A percentile compares a stretch with the other conserved stretches of the same genome.
Evolutionary conservation across 2,329 filamentous ascomycete species (phyloP).

Genomic region (Neurospora sp.): DNA sequence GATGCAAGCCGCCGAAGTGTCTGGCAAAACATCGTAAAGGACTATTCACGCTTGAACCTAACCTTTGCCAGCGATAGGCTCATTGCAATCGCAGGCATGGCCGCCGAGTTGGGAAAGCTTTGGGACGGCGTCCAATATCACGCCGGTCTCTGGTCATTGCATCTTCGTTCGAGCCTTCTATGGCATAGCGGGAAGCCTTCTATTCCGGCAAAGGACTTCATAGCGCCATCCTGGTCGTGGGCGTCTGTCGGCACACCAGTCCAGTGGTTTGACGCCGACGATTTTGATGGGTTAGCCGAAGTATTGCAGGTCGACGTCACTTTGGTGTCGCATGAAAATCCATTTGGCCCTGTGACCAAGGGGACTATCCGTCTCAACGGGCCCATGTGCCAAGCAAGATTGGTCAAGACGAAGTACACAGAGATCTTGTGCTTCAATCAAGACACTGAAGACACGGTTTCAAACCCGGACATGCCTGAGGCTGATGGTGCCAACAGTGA

Average conservation of each 20-base stretch:
- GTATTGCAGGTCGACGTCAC: not conserved
- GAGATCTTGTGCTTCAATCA: not conserved
- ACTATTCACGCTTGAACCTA: conserved; percentile 4
- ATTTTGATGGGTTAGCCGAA: not conserved
- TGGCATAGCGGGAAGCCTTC: conserved; percentile 1
- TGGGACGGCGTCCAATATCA: conserved; percentile 1
- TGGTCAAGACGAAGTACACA: not conserved
- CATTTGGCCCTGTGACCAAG: not conserved
- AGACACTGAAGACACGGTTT: not conserved
- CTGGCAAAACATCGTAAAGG: conserved; percentile 1
- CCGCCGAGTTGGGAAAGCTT: conserved; percentile 2
- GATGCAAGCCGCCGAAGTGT: not conserved
- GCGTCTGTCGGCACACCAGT: conserved; percentile 3
- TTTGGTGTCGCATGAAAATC: not conserved
- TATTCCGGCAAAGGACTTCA: not conserved
- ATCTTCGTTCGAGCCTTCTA: conserved; percentile 7
- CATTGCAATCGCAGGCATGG: conserved; percentile 8
- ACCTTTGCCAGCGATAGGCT: conserved; percentile 2
- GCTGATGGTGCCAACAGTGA: too few species aligned
- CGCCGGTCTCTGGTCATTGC: conserved; percentile 8
- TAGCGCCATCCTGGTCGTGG: conserved; percentile 8
- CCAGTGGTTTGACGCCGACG: not conserved
- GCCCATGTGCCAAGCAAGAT: not conserved
- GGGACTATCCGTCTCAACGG: not conserved
- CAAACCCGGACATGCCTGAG: not conserved